A percentile compares a stretch with the other conserved stretches of the same genome.
These are phyloP conservation scores for Aspergillus unguis DNA, from an alignment of 2,329 filamentous ascomycete species.

Conservation along the genomic window DNA sequence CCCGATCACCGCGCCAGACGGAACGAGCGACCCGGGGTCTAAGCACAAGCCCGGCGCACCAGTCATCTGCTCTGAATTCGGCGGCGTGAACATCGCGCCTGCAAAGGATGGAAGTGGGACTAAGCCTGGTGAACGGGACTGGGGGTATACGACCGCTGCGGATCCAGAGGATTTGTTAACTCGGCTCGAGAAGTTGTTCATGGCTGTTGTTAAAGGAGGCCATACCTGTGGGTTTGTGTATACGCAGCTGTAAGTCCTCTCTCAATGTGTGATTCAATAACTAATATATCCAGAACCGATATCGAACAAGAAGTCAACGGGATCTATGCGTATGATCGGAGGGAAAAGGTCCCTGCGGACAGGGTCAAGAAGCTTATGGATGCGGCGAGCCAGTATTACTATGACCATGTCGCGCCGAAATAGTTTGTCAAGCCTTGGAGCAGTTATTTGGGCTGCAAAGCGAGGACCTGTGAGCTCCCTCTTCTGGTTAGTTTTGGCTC, in stretches of 20 bases:
- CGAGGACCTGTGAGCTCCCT: no score
- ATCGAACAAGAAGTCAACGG: conserved; percentile 69
- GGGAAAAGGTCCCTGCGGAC: conserved; percentile 57
- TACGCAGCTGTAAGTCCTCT: conserved; percentile 58
- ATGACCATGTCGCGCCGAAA: conserved; percentile 11
- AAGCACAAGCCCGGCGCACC: conserved; percentile 55
- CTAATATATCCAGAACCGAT: conserved; percentile 39
- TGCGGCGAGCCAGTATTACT: conserved; percentile 50
- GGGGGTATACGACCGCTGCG: conserved; percentile 66
- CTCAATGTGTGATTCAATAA: background rate
- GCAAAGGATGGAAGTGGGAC: conserved; percentile 32
- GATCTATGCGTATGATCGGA: conserved; percentile 60
- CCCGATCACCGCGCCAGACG: conserved; percentile 34
- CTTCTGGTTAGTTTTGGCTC: no score
- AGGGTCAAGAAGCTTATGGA: conserved; percentile 59
- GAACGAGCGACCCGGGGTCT: conserved; percentile 46
- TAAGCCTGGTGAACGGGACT: conserved; percentile 49
- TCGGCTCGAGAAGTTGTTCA: conserved; percentile 57
- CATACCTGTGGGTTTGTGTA: conserved; percentile 63
- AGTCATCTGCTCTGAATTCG: conserved; percentile 65
- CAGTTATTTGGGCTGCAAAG: no score
- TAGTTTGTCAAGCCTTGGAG: no score
- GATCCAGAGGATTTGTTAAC: conserved; percentile 59
- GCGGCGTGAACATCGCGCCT: conserved; percentile 63
- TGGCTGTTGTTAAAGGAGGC: conserved; percentile 56